phyloP scores from a whole-genome alignment of 2,329 filamentous ascomycete genomes.

The Alternaria consortialis region DNA sequence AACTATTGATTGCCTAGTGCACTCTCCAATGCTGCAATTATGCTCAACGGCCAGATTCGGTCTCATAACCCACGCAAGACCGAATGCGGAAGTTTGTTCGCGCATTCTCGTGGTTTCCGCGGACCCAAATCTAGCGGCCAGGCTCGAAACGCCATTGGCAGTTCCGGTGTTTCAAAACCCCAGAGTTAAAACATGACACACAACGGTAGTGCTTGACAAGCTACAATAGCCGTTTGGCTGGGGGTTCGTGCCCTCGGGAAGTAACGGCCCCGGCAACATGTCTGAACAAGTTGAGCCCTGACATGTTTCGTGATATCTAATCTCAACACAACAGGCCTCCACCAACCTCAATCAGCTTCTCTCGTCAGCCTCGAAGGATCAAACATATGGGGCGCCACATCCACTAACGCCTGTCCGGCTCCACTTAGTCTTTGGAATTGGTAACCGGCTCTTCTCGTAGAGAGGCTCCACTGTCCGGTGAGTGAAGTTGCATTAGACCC shows the following conservation, averaged over 20 bases:
- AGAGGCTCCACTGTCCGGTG: slow-evolving; percentile 2
- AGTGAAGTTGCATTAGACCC: slow-evolving; percentile 15
- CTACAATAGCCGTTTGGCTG: slow-evolving; percentile 10
- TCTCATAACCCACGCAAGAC: background rate
- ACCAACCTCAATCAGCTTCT: background rate
- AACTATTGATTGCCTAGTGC: slow-evolving; percentile 15
- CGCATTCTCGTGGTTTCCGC: background rate
- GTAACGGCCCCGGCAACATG: slow-evolving; percentile 4
- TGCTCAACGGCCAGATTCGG: slow-evolving; percentile 8
- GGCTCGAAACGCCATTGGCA: slow-evolving; percentile 14
- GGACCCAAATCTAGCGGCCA: background rate
- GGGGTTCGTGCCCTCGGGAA: slow-evolving; percentile 2
- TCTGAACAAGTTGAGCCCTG: slow-evolving; percentile 15
- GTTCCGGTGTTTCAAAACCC: slow-evolving; percentile 18
- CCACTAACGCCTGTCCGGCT: background rate
- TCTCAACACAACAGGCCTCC: slow-evolving; percentile 2
- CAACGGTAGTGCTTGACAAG: slow-evolving; percentile 14
- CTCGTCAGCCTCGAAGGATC: background rate
- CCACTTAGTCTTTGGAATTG: background rate
- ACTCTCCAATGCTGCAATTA: background rate
- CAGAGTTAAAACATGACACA: slow-evolving; percentile 15
- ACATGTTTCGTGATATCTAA: slow-evolving; percentile 20
- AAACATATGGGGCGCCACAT: background rate
- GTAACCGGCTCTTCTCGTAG: background rate
- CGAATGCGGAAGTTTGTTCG: slow-evolving; percentile 8